A percentile compares a stretch with the other conserved stretches of the same genome.
Conservation (phyloP, 2,329 filamentous ascomycete genomes). For the Blumeria hordei region DNA sequence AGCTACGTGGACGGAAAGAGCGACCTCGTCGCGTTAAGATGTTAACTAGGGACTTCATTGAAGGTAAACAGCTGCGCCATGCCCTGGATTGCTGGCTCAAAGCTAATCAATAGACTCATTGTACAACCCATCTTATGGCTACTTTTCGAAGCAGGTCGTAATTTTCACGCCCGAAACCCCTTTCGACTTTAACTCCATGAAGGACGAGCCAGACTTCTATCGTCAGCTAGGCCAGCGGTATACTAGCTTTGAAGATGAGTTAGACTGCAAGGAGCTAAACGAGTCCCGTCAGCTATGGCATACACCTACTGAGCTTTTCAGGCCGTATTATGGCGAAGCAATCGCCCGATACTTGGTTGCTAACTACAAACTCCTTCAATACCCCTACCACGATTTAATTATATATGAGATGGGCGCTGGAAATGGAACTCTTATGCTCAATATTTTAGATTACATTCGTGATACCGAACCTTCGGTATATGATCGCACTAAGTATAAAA, state of each 20-base stretch:
- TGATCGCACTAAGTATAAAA: slow-evolving; percentile 72
- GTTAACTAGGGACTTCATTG: slow-evolving; percentile 91
- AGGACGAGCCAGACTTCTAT: slow-evolving; percentile 72
- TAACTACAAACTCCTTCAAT: slow-evolving; percentile 85
- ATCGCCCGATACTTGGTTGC: slow-evolving; percentile 88
- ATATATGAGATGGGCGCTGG: slow-evolving; percentile 98
- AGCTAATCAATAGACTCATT: slow-evolving; percentile 44
- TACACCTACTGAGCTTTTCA: slow-evolving; percentile 90
- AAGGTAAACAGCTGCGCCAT: slow-evolving; percentile 30
- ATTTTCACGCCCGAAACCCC: slow-evolving; percentile 86
- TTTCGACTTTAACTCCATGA: slow-evolving; percentile 63
- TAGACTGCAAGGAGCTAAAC: slow-evolving; percentile 44
- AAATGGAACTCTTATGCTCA: slow-evolving; percentile 92
- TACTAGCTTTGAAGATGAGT: slow-evolving; percentile 65
- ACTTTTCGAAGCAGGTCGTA: slow-evolving; percentile 88
- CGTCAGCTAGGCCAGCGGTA: slow-evolving; percentile 54
- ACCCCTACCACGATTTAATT: slow-evolving; percentile 87
- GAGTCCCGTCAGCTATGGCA: slow-evolving; percentile 87
- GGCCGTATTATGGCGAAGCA: slow-evolving; percentile 88
- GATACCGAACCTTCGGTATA: slow-evolving; percentile 79
- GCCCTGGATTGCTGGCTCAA: not conserved
- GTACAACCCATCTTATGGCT: slow-evolving; percentile 86
- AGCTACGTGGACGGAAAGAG: slow-evolving; percentile 46
- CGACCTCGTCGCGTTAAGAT: slow-evolving; percentile 81
- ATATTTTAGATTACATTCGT: slow-evolving; percentile 90